phyloP scores from a whole-genome alignment of 257 asterid species.

The Linderniella brevidens region DNA sequence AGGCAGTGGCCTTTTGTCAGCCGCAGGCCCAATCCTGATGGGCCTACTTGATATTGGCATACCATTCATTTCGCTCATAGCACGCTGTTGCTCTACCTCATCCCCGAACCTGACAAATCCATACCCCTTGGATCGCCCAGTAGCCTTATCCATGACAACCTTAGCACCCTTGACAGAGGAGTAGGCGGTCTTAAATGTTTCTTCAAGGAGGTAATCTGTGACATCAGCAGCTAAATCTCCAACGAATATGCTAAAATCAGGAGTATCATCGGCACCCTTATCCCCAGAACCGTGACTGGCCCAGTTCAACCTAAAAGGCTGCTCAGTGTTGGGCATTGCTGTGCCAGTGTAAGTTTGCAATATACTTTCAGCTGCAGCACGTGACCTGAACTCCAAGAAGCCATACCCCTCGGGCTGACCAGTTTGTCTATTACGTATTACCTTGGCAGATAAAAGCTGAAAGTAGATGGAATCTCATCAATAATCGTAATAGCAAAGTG shows the following conservation, averaged over 20 bases:
- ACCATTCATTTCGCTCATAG: slow-evolving; percentile 95
- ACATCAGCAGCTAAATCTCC: slow-evolving; percentile 96
- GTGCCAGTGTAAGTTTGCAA: slow-evolving; percentile 57
- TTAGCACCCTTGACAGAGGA: slow-evolving; percentile 75
- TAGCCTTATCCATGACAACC: slow-evolving; percentile 68
- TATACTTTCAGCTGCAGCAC: slow-evolving; percentile 71
- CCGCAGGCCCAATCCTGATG: slow-evolving; percentile 90
- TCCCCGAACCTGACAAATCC: slow-evolving; percentile 82
- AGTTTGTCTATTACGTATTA: slow-evolving; percentile 75
- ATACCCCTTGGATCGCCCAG: slow-evolving; percentile 85
- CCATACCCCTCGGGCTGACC: slow-evolving; percentile 82
- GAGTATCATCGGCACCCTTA: slow-evolving; percentile 53
- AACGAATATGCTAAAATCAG: slow-evolving; percentile 69
- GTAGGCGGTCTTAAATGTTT: slow-evolving; percentile 61
- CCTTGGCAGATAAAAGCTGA: slow-evolving; percentile 65
- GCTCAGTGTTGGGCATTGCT: slow-evolving; percentile 67
- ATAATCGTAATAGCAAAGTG: background rate
- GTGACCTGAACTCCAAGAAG: slow-evolving; percentile 66
- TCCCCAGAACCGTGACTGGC: slow-evolving; percentile 89
- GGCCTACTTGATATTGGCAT: slow-evolving; percentile 82
- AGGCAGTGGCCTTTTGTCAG: slow-evolving; percentile 55
- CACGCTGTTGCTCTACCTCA: slow-evolving; percentile 70
- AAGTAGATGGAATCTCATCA: background rate
- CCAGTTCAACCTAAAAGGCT: slow-evolving; percentile 74
- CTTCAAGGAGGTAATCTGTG: slow-evolving; percentile 78